Base-by-base conservation (phyloP, 208 protist genomes). In the Blastocrithidia nonstop region DNA sequence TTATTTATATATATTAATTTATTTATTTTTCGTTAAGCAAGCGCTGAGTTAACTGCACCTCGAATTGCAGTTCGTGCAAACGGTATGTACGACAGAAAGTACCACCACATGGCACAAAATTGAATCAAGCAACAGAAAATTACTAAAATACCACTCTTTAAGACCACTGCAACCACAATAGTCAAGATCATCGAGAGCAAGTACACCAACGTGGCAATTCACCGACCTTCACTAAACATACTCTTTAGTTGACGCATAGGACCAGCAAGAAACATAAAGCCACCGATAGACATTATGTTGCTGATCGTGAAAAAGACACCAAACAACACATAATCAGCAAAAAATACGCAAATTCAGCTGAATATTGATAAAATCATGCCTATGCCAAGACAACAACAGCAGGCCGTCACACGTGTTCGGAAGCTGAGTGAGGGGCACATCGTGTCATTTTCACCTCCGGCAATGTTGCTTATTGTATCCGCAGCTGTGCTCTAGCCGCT, bases 1-100 rank as follows among this genome's bases (percentile, higher is more conserved):
- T n/a, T n/a, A n/a, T n/a, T n/a, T n/a, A n/a, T n/a, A n/a, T n/a
- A n/a, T n/a, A n/a, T n/a, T n/a, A n/a, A n/a, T n/a, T n/a, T n/a
- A n/a, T n/a, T 60, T 55, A n/a, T n/a, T 21, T 4, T 36, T 2
- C 6, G 6, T 45, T 19, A 45, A 37, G n/a, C 36, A 23, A 65
- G 38, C 5, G 23, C 11, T 9, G 21, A 40, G 2, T 28, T 59
- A 37, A 76, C 17, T 8, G 61, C 65, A 7, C 40, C 32, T 42
- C 68, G 79, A 29, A 86, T 54, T 0, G 52, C 57, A 40, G 75
- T 58, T 13, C 79, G 66, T 8, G 75, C 81, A 46, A 75, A 85
- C 0, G 86, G 80, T 13, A 92, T 75, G 61, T 94, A 94, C 3
- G 77, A 88, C 11, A 94, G 39, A 8, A 82, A 57, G 51, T 94